A percentile compares a stretch with the other conserved stretches of the same genome.
Evolutionary conservation across 805 yeast genomes (phyloP).

Genomic region (Kazachstania bromeliacearum): DNA sequence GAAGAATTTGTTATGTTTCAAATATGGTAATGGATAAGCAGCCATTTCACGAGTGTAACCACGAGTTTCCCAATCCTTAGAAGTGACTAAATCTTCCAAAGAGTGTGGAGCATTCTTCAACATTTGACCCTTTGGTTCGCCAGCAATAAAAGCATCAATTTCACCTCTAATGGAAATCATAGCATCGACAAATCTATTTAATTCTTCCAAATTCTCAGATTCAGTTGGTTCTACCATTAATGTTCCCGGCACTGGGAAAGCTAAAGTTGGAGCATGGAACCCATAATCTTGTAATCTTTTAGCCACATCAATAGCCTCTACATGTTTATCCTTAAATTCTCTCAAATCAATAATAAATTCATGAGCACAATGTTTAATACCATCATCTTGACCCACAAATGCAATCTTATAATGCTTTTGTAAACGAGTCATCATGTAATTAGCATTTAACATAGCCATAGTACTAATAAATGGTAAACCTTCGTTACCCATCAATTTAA

Average conservation of each 20-base stretch:
- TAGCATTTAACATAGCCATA: conserved; percentile 89
- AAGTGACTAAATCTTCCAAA: conserved; percentile 59
- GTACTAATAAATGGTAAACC: conserved; percentile 82
- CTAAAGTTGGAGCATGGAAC: conserved; percentile 97
- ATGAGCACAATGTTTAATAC: conserved; percentile 80
- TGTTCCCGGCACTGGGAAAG: conserved; percentile 97
- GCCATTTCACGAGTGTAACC: conserved; percentile 91
- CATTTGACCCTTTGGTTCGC: conserved; percentile 56
- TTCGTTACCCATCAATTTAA: conserved; percentile 82
- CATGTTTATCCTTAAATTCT: conserved; percentile 65
- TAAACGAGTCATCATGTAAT: conserved; percentile 82
- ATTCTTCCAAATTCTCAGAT: conserved; percentile 78
- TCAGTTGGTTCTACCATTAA: conserved; percentile 98
- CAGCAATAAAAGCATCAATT: conserved; percentile 61
- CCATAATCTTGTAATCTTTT: conserved; percentile 97
- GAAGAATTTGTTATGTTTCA: conserved; percentile 80
- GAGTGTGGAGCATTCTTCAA: conserved; percentile 92
- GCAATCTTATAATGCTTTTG: conserved; percentile 63
- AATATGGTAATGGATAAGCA: conserved; percentile 76
- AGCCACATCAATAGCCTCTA: conserved; percentile 94
- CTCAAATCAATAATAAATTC: conserved; percentile 91
- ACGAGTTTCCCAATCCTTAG: conserved; percentile 67
- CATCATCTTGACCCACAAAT: conserved; percentile 41
- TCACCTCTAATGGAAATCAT: conserved; percentile 76
- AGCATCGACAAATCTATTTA: conserved; percentile 84